Percentiles rank a stretch among this genome's conserved stretches.
Evolutionary conservation across 306 rosid genomes (phyloP).

Genomic region (Fagus crenata): DNA sequence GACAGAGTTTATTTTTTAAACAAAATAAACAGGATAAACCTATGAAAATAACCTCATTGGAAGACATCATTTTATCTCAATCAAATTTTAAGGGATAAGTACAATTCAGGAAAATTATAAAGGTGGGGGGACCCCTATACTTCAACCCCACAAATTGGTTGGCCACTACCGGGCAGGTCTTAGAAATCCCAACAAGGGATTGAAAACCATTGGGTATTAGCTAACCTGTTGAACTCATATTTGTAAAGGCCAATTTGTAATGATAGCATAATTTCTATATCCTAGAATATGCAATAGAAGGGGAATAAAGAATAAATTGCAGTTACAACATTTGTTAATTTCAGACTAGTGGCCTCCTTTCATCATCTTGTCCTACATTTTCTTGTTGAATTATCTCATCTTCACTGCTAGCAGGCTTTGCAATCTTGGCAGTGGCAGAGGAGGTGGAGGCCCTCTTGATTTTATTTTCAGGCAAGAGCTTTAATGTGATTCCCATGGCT

Average conservation of each 20-base stretch:
- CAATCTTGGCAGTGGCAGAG: conserved; percentile 19
- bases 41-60: no score
- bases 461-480: conserved; percentile 73
- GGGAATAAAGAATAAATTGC: conserved; percentile 13
- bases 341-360: conserved; percentile 63
- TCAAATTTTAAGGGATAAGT: not conserved
- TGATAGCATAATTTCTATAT: not conserved
- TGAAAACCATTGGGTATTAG: no score
- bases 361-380: conserved; percentile 46
- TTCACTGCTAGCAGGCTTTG: conserved; percentile 35
- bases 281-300: not conserved
- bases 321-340: conserved; percentile 12
- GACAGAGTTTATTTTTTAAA: no score
- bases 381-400: conserved; percentile 29
- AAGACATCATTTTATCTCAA: not conserved
- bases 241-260: not conserved
- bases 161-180: no score
- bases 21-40: no score
- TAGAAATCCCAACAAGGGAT: no score
- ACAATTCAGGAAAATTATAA: not conserved
- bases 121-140: not conserved
- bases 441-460: conserved; percentile 30
- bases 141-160: not conserved
- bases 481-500: conserved; percentile 87
- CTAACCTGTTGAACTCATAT: not conserved